phyloP scores from a whole-genome alignment of 2,329 filamentous ascomycete genomes.

The Ceratocystis cacaofunesta region DNA sequence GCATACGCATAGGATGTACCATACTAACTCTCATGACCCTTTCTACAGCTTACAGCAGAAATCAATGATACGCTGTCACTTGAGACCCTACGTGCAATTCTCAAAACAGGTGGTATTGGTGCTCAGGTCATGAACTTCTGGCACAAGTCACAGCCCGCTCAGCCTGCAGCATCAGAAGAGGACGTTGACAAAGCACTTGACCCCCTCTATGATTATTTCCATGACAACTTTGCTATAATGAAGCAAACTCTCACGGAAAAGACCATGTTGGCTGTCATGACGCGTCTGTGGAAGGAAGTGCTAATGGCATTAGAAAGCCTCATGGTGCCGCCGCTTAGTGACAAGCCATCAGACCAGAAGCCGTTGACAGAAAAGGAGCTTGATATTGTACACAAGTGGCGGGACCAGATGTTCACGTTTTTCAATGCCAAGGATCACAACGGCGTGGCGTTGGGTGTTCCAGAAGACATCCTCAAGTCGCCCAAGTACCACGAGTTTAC shows the following conservation, averaged over 20 bases:
- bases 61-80: conserved; percentile 80
- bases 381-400: conserved; percentile 90
- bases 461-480: conserved; percentile 81
- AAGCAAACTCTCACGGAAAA: conserved; percentile 86
- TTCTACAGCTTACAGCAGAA: conserved; percentile 63
- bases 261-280: conserved; percentile 99
- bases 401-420: conserved; percentile 79
- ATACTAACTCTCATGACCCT: not conserved
- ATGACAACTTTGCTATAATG: conserved; percentile 98
- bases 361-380: conserved; percentile 75
- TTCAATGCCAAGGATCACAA: conserved; percentile 87
- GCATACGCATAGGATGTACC: not conserved
- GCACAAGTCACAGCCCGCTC: conserved; percentile 42
- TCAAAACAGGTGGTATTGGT: conserved; percentile 54
- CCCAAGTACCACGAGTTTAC: conserved; percentile 97
- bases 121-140: conserved; percentile 58
- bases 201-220: conserved; percentile 83
- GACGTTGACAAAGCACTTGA: conserved; percentile 72
- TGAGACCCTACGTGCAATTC: conserved; percentile 59
- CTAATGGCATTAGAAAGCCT: conserved; percentile 79
- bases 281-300: conserved; percentile 92
- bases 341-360: conserved; percentile 79
- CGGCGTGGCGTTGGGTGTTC: conserved; percentile 71
- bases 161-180: conserved; percentile 45
- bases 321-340: conserved; percentile 82